phyloP scores from a whole-genome alignment of 371 early-diverging fungal species.

The Gilbertella persicaria region DNA sequence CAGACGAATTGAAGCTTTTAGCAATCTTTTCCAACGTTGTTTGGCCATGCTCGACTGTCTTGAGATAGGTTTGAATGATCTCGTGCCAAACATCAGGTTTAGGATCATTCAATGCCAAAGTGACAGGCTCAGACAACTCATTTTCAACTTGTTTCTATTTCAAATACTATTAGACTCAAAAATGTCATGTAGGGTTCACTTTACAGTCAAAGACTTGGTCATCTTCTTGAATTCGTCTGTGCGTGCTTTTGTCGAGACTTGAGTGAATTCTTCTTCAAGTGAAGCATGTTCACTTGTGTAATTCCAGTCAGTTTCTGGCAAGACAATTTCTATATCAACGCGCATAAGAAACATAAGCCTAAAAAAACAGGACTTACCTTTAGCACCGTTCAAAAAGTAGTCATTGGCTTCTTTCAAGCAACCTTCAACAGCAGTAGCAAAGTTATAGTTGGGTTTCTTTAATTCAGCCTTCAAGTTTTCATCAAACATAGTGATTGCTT shows the following conservation, averaged over 20 bases:
- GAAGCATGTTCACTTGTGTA: conserved; percentile 64
- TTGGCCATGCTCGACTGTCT: conserved; percentile 36
- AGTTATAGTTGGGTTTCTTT: conserved; percentile 53
- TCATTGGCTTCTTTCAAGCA: conserved; percentile 49
- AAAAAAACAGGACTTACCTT: conserved; percentile 13
- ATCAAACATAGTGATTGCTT: conserved; percentile 65
- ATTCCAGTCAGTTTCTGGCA: conserved; percentile 80
- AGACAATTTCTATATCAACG: conserved; percentile 36
- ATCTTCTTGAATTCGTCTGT: conserved; percentile 81
- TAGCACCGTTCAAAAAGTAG: conserved; percentile 22
- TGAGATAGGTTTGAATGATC: conserved; percentile 60
- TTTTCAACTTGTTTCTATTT: conserved; percentile 61
- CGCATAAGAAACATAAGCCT: neutral
- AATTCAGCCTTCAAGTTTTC: conserved; percentile 40
- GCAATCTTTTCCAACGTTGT: conserved; percentile 14
- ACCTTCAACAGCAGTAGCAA: conserved; percentile 50
- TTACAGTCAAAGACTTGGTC: conserved; percentile 51
- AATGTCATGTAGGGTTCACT: too few species aligned
- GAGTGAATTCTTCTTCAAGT: conserved; percentile 67
- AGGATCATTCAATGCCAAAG: conserved; percentile 72
- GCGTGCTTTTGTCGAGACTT: conserved; percentile 66
- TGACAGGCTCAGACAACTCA: conserved; percentile 72
- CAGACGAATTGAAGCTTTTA: conserved; percentile 57
- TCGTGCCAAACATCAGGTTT: conserved; percentile 72
- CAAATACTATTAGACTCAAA: neutral